Percentiles rank a stretch among this genome's conserved stretches.
Evolutionary conservation across 2,329 filamentous ascomycete species (phyloP).

Genomic region (Nemania diffusa): DNA sequence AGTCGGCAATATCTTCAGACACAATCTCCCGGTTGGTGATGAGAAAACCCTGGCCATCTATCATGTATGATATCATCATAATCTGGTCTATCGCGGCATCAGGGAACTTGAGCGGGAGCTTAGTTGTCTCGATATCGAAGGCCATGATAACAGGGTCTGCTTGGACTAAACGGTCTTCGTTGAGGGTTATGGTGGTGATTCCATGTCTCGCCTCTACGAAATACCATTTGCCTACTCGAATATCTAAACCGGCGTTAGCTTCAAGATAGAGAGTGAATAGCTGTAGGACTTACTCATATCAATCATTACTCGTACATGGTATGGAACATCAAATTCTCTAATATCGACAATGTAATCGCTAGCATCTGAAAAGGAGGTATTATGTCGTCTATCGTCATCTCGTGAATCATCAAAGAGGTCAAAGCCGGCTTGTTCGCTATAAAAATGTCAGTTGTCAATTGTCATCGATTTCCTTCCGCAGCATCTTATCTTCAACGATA

Average conservation of each 20-base stretch:
- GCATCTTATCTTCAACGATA: neutral
- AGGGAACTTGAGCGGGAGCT: constrained; percentile 94
- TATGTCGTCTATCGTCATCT: constrained; percentile 82
- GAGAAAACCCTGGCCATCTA: constrained; percentile 95
- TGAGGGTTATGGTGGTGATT: constrained; percentile 80
- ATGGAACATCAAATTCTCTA: constrained; percentile 98
- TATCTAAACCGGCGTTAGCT: constrained; percentile 66
- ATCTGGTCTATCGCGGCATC: constrained; percentile 94
- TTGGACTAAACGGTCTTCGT: constrained; percentile 87
- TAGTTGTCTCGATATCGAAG: constrained; percentile 99
- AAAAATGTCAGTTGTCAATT: constrained; percentile 36
- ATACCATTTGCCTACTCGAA: constrained; percentile 97
- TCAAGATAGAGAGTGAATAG: neutral
- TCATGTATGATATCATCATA: constrained; percentile 99
- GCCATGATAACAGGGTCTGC: constrained; percentile 98
- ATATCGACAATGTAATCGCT: constrained; percentile 99
- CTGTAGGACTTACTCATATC: constrained; percentile 72
- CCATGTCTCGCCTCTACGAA: constrained; percentile 94
- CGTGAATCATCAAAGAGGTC: constrained; percentile 94
- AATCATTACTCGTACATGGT: constrained; percentile 98
- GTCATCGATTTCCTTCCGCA: neutral
- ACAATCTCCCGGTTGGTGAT: constrained; percentile 99
- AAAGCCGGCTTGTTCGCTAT: constrained; percentile 61
- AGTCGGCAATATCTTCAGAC: constrained; percentile 95
- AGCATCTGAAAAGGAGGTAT: constrained; percentile 81